Percentiles rank a stretch among this genome's conserved stretches.
Evolutionary conservation across 805 yeast genomes (phyloP).

Genomic region (Cyberlindnera amylophila): DNA sequence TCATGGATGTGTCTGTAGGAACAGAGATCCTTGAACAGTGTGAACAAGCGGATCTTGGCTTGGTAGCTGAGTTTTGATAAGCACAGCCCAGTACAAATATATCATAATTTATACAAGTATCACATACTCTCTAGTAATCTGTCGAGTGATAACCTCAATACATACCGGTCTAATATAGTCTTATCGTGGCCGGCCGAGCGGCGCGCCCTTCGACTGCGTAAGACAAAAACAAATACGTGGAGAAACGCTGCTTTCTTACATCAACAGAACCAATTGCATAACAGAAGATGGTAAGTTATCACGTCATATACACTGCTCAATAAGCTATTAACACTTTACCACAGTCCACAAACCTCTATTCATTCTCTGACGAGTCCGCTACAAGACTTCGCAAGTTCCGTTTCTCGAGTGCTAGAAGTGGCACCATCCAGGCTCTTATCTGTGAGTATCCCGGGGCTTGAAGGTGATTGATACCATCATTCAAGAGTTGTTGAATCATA

Average conservation of each 20-base stretch:
- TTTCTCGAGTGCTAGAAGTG: constrained; percentile 63
- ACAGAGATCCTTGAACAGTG: constrained; percentile 36
- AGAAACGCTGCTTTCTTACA: too few species aligned
- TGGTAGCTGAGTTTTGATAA: constrained; percentile 20
- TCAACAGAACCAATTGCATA: not conserved
- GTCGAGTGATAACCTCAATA: too few species aligned
- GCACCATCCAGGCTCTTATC: constrained; percentile 56
- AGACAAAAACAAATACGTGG: too few species aligned
- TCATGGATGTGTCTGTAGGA: constrained; percentile 60
- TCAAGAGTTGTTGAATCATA: too few species aligned
- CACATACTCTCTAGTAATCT: too few species aligned
- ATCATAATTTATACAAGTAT: too few species aligned
- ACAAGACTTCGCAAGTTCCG: constrained; percentile 66
- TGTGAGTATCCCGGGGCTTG: constrained; percentile 36
- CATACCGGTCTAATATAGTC: too few species aligned
- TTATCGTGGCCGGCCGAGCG: too few species aligned
- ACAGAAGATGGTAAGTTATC: constrained; percentile 2
- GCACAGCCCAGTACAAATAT: too few species aligned
- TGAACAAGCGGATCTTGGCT: constrained; percentile 27
- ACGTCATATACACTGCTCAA: too few species aligned
- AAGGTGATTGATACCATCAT: not conserved
- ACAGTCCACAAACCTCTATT: constrained; percentile 52
- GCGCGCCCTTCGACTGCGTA: not conserved
- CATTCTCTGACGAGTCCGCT: constrained; percentile 59
- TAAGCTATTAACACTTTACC: not conserved